Percentiles rank a stretch among this genome's conserved stretches.
These are phyloP conservation scores for Sporothrix euskadiensis DNA, from an alignment of 2,329 filamentous ascomycete genomes.

Conservation along the genomic window DNA sequence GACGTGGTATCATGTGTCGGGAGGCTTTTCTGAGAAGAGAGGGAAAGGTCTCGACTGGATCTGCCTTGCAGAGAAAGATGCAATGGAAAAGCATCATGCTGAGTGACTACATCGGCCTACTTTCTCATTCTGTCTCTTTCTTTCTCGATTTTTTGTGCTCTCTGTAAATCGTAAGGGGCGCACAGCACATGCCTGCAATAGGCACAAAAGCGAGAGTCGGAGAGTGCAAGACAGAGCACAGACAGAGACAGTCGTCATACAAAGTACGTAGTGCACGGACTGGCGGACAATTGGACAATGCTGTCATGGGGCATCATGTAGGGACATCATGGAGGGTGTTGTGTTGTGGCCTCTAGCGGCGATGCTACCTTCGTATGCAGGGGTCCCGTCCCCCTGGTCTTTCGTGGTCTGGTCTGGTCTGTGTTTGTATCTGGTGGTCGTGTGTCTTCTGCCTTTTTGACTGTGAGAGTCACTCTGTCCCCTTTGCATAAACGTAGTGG, in stretches of 20 bases:
- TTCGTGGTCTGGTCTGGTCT: neutral
- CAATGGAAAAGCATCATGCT: neutral
- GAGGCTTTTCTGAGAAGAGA: neutral
- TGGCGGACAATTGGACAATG: neutral
- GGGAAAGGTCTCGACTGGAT: neutral
- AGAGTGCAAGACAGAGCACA: neutral
- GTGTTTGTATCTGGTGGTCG: neutral
- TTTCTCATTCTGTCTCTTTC: neutral
- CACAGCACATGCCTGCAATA: neutral
- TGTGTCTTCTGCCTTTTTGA: neutral
- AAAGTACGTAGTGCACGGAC: neutral
- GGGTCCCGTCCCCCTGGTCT: slow-evolving; percentile 1
- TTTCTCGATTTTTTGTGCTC: neutral
- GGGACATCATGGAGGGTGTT: neutral
- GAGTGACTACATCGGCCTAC: neutral
- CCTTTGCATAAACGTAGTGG: slow-evolving; percentile 28
- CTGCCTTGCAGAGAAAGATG: neutral
- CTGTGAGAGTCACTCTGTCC: neutral
- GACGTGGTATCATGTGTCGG: neutral
- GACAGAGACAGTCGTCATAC: slow-evolving; percentile 13
- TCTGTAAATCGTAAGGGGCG: neutral
- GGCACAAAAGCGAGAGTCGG: neutral
- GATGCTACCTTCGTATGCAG: neutral
- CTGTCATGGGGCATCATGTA: neutral
- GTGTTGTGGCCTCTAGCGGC: neutral